Conservation (phyloP, 1,139 yeast species). For the Lodderomyces margitis region DNA sequence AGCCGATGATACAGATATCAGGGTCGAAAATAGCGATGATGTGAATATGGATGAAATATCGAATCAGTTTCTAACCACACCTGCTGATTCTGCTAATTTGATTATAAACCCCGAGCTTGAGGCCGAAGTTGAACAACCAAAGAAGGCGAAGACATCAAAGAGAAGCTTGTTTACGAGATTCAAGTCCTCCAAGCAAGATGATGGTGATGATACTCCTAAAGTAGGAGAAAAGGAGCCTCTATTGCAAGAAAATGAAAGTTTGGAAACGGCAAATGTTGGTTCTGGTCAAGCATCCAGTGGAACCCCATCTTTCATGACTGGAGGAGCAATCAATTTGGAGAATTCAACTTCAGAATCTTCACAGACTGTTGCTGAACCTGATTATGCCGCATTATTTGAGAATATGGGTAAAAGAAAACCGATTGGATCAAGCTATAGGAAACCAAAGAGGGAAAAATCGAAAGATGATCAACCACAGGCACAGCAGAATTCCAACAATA, state of each 20-base stretch:
- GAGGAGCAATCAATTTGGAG: conserved; percentile 11
- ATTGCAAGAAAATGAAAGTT: conserved; percentile 16
- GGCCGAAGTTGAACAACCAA: conserved; percentile 18
- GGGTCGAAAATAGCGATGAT: conserved; percentile 12
- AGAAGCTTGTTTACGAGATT: conserved; percentile 43
- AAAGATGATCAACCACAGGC: conserved; percentile 17
- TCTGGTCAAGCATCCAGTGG: conserved; percentile 22
- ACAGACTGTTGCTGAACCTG: conserved; percentile 29
- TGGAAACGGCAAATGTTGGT: conserved; percentile 15
- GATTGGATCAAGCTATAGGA: conserved; percentile 24
- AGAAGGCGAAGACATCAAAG: conserved; percentile 33
- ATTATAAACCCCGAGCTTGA: conserved; percentile 18
- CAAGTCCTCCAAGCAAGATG: conserved; percentile 26
- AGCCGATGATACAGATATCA: background rate
- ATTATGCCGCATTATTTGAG: conserved; percentile 47
- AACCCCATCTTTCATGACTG: conserved; percentile 26
- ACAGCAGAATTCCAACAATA: background rate
- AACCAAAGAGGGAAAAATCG: conserved; percentile 16
- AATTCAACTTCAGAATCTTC: conserved; percentile 15
- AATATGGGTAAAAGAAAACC: conserved; percentile 45
- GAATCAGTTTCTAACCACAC: conserved; percentile 7
- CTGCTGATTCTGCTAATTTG: conserved; percentile 15
- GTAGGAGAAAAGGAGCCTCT: conserved; percentile 7
- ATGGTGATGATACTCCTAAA: conserved; percentile 10
- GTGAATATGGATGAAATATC: conserved; percentile 10